A percentile compares a stretch with the other conserved stretches of the same genome.
Evolutionary conservation across 2,329 filamentous ascomycete genomes (phyloP).

Genomic region (Eutypa lata): DNA sequence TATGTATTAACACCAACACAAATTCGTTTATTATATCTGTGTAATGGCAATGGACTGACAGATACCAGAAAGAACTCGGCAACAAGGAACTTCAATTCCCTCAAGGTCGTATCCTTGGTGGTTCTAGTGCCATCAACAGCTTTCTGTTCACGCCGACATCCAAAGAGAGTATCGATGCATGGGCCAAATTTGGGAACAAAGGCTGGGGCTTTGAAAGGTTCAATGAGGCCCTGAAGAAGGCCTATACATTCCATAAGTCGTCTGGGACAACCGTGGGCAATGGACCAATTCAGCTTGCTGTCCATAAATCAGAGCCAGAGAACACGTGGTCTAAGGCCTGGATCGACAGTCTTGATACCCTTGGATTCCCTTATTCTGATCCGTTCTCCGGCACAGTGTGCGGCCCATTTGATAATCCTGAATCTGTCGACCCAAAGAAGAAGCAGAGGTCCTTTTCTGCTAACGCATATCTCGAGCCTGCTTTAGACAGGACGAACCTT

Average conservation of each 20-base stretch:
- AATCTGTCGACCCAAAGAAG: background rate
- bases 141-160: constrained; percentile 6
- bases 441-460: background rate
- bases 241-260: background rate
- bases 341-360: background rate
- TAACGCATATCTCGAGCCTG: background rate
- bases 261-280: background rate
- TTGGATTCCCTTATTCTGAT: background rate
- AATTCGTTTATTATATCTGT: background rate
- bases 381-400: background rate
- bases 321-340: background rate
- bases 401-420: background rate
- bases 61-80: constrained; percentile 1
- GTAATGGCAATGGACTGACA: background rate
- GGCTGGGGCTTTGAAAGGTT: constrained; percentile 9
- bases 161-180: constrained; percentile 8
- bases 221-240: background rate
- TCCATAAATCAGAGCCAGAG: background rate
- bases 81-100: constrained; percentile 7
- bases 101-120: constrained; percentile 12
- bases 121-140: constrained; percentile 13
- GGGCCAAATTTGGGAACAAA: constrained; percentile 11
- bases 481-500: background rate
- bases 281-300: background rate
- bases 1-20: background rate